Percentiles rank a stretch among this genome's conserved stretches.
These are phyloP conservation scores for Rhodotorula sp. DNA, from an alignment of 1,284 basidiomycete species.

Conservation along the genomic window DNA sequence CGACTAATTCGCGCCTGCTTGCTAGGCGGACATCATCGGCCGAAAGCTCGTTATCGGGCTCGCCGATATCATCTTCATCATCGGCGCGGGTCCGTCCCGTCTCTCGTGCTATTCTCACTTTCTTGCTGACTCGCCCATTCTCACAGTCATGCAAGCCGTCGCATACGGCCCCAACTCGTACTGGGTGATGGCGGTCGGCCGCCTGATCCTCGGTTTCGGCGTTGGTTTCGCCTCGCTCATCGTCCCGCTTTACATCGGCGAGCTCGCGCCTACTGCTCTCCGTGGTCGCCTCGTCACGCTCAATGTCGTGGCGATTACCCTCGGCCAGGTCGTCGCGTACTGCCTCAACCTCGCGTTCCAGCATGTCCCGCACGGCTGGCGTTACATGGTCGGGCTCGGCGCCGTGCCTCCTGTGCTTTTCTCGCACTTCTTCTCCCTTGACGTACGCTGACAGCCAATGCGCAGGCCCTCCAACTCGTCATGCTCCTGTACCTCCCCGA, in stretches of 20 bases:
- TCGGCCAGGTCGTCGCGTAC: constrained; percentile 49
- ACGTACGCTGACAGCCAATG: constrained; percentile 43
- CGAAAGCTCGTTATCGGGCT: constrained; percentile 61
- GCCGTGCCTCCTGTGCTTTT: constrained; percentile 36
- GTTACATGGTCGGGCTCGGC: constrained; percentile 68
- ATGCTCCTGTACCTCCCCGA: constrained; percentile 71
- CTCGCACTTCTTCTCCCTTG: background rate
- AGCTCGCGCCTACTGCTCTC: constrained; percentile 70
- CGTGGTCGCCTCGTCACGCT: constrained; percentile 71
- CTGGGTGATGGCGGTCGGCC: constrained; percentile 70
- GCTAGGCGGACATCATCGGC: constrained; percentile 41
- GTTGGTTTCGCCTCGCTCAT: constrained; percentile 49
- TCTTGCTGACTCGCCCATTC: background rate
- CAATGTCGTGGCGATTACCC: constrained; percentile 49
- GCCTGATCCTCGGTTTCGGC: constrained; percentile 68
- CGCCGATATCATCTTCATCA: constrained; percentile 73
- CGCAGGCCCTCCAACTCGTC: constrained; percentile 59
- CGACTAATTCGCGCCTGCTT: background rate
- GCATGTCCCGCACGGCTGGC: constrained; percentile 67
- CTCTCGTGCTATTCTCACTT: background rate
- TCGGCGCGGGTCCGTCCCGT: constrained; percentile 58
- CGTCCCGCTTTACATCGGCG: constrained; percentile 70
- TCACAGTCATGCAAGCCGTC: constrained; percentile 59
- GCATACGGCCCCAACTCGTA: constrained; percentile 62
- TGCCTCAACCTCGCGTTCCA: constrained; percentile 61